Percentiles rank a stretch among this genome's conserved stretches.
Conservation (phyloP, 2,329 filamentous ascomycete genomes). For the Penicillium decumbens region DNA sequence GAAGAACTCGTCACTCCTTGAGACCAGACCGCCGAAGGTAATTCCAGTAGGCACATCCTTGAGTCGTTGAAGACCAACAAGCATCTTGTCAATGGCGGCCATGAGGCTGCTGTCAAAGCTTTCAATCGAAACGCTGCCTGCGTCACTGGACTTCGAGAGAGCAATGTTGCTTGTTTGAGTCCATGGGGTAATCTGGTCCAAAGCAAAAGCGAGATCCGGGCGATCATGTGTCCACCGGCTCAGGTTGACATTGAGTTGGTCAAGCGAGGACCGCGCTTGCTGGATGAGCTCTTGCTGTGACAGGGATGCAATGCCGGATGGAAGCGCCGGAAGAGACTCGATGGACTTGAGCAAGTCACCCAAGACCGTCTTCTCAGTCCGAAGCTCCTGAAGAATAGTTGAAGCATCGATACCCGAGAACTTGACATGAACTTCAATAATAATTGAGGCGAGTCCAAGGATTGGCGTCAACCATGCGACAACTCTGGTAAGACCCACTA, state of each 20-base stretch:
- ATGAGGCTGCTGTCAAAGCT: slow-evolving; percentile 58
- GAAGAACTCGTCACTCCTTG: slow-evolving; percentile 53
- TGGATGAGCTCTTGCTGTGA: slow-evolving; percentile 27
- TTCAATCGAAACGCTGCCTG: slow-evolving; percentile 31
- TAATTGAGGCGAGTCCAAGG: slow-evolving; percentile 57
- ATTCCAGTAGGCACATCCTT: slow-evolving; percentile 53
- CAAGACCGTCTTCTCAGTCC: slow-evolving; percentile 51
- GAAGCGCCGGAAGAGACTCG: slow-evolving; percentile 47
- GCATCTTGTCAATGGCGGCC: slow-evolving; percentile 65
- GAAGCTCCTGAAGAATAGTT: slow-evolving; percentile 45
- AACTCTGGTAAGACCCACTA: slow-evolving; percentile 24
- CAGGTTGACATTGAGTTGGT: slow-evolving; percentile 41
- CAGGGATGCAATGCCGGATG: slow-evolving; percentile 45
- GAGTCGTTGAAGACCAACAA: slow-evolving; percentile 72
- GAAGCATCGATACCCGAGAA: slow-evolving; percentile 54
- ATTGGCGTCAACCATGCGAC: slow-evolving; percentile 64
- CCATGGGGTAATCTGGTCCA: slow-evolving; percentile 66
- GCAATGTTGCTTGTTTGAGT: slow-evolving; percentile 37
- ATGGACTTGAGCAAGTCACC: slow-evolving; percentile 43
- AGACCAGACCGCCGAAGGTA: slow-evolving; percentile 62
- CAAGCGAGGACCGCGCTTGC: slow-evolving; percentile 28
- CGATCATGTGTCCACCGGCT: slow-evolving; percentile 43
- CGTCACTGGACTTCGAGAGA: slow-evolving; percentile 6
- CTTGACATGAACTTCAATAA: slow-evolving; percentile 63
- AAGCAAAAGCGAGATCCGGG: slow-evolving; percentile 59